Percentiles rank a stretch among this genome's conserved stretches.
phyloP scores from a whole-genome alignment of 2,329 filamentous ascomycete species.

The Colletotrichum magnum region DNA sequence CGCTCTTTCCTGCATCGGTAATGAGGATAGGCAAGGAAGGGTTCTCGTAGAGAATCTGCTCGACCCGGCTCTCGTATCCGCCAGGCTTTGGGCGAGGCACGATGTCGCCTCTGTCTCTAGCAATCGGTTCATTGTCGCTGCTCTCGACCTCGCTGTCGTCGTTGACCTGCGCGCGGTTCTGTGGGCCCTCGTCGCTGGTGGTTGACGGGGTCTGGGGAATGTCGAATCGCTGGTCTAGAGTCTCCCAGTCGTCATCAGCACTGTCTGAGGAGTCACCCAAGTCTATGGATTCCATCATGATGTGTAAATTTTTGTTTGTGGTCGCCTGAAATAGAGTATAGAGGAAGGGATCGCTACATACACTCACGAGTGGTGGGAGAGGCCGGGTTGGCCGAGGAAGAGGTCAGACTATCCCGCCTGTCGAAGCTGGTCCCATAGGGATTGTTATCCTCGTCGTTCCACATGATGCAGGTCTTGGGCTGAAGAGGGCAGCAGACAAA shows the following conservation, averaged over 20 bases:
- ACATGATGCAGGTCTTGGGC: slow-evolving; percentile 72
- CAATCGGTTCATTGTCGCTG: slow-evolving; percentile 63
- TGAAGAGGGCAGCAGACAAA: slow-evolving; percentile 23
- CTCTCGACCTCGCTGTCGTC: slow-evolving; percentile 60
- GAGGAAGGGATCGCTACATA: slow-evolving; percentile 14
- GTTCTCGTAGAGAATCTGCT: slow-evolving; percentile 97
- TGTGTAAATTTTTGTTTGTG: slow-evolving; percentile 43
- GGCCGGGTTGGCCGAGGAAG: slow-evolving; percentile 75
- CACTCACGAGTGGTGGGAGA: slow-evolving; percentile 71
- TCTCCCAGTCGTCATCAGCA: slow-evolving; percentile 61
- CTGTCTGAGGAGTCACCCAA: slow-evolving; percentile 53
- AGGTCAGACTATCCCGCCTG: slow-evolving; percentile 83
- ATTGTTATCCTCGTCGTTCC: slow-evolving; percentile 99
- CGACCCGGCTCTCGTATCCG: slow-evolving; percentile 93
- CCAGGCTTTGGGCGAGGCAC: slow-evolving; percentile 80
- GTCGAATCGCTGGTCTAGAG: slow-evolving; percentile 71
- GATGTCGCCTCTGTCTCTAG: slow-evolving; percentile 54
- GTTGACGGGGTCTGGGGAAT: slow-evolving; percentile 80
- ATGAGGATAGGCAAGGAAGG: slow-evolving; percentile 92
- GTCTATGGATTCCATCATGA: slow-evolving; percentile 56
- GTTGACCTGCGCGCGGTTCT: slow-evolving; percentile 52
- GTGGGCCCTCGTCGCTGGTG: slow-evolving; percentile 76
- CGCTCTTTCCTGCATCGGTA: slow-evolving; percentile 94
- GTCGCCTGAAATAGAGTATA: background rate
- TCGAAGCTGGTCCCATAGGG: slow-evolving; percentile 94